phyloP scores from a whole-genome alignment of 345 rosid genomes.

The Brassica carinata region DNA sequence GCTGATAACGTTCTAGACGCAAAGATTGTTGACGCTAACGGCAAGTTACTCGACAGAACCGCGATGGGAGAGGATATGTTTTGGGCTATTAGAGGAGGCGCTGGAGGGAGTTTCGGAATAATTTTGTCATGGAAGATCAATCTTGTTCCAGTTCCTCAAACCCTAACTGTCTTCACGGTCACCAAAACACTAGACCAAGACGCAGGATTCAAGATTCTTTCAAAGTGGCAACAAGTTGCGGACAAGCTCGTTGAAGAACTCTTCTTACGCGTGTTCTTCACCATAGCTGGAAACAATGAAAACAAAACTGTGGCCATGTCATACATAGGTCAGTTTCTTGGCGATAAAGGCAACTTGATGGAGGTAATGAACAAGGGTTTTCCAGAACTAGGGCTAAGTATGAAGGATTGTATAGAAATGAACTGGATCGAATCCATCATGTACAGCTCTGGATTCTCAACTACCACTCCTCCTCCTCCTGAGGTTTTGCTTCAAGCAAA shows the following conservation, averaged over 20 bases:
- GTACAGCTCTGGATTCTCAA: conserved; percentile 47
- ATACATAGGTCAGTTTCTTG: conserved; percentile 55
- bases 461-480: conserved; percentile 22
- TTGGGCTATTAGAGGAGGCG: conserved; percentile 74
- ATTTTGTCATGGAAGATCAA: conserved; percentile 61
- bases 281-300: conserved; percentile 12
- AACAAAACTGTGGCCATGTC: conserved; percentile 48
- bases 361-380: conserved; percentile 46
- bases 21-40: conserved; percentile 52
- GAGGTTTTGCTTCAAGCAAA: conserved; percentile 48
- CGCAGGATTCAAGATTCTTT: conserved; percentile 43
- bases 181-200: conserved; percentile 48
- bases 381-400: conserved; percentile 57
- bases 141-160: conserved; percentile 61
- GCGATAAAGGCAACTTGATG: conserved; percentile 42
- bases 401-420: conserved; percentile 50
- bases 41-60: conserved; percentile 52
- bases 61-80: conserved; percentile 68
- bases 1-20: conserved; percentile 72
- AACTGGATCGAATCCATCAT: conserved; percentile 56
- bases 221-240: conserved; percentile 56
- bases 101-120: conserved; percentile 68
- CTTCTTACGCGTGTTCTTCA: conserved; percentile 47
- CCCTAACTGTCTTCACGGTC: conserved; percentile 52
- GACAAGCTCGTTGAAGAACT: conserved; percentile 54